A percentile compares a stretch with the other conserved stretches of the same genome.
phyloP scores from a whole-genome alignment of 208 protist species.

The Acanthamoeba divionensis region DNA sequence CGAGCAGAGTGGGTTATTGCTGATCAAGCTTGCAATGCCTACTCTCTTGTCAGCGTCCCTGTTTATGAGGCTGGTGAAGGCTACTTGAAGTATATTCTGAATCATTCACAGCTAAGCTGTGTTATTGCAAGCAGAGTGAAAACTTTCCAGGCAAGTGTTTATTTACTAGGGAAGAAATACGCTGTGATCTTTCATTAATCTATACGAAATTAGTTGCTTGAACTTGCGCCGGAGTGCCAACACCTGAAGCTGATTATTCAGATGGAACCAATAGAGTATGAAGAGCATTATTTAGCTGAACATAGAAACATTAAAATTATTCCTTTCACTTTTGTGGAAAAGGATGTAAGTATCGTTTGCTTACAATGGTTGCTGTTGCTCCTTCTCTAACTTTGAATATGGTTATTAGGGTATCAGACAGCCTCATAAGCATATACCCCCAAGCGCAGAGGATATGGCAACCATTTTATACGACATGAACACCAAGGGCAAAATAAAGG shows the following conservation, averaged over 20 bases:
- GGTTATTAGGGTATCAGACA: neutral
- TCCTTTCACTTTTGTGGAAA: conserved; percentile 38
- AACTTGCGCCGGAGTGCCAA: neutral
- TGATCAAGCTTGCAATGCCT: conserved; percentile 59
- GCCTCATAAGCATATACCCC: neutral
- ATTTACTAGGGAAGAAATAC: neutral
- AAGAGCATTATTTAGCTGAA: conserved; percentile 31
- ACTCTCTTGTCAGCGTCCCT: conserved; percentile 62
- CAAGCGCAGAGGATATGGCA: neutral
- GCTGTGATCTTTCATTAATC: neutral
- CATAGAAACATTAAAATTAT: conserved; percentile 7
- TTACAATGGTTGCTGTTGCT: neutral
- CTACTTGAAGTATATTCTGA: conserved; percentile 70
- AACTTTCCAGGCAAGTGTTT: conserved; percentile 49
- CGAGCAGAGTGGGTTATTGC: conserved; percentile 69
- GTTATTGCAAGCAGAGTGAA: conserved; percentile 57
- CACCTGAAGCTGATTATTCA: conserved; percentile 35
- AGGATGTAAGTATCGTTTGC: neutral
- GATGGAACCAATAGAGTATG: conserved; percentile 42
- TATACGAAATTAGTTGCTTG: neutral
- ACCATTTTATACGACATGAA: conserved; percentile 25
- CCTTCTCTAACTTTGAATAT: neutral
- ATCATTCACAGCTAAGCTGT: conserved; percentile 66
- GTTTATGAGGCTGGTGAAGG: conserved; percentile 75
- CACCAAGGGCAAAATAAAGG: conserved; percentile 15